Evolutionary conservation across 805 yeast species (phyloP).

Genomic region (Kodamaea fukazawae): DNA sequence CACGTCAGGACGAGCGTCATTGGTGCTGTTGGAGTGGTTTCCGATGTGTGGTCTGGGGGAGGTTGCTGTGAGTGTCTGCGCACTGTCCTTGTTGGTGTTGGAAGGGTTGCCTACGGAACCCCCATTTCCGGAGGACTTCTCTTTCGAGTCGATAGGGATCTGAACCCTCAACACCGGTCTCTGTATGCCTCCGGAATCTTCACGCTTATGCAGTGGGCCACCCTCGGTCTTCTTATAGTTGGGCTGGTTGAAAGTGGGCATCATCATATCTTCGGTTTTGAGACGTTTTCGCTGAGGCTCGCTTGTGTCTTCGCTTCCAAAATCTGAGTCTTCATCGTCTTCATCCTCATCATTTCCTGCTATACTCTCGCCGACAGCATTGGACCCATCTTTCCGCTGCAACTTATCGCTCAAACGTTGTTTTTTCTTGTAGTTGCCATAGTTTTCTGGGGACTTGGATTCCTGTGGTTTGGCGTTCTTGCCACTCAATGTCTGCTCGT

Average conservation of each 20-base stretch:
- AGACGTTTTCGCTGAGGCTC: constrained; percentile 37
- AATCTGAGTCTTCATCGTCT: constrained; percentile 31
- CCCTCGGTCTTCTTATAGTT: constrained; percentile 7
- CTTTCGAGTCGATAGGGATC: constrained; percentile 48
- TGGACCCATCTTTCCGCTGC: constrained; percentile 9
- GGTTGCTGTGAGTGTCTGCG: constrained; percentile 45
- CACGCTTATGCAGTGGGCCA: constrained; percentile 12
- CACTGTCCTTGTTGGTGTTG: constrained; percentile 27
- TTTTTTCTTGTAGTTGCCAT: constrained; percentile 55
- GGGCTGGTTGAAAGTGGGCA: constrained; percentile 17
- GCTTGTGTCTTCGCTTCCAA: constrained; percentile 29
- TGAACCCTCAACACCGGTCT: constrained; percentile 64
- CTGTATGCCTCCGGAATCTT: constrained; percentile 16
- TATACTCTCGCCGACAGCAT: constrained; percentile 13
- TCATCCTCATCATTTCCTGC: constrained; percentile 20
- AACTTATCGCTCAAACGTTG: constrained; percentile 20
- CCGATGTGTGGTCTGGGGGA: constrained; percentile 6
- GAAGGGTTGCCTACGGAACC: background rate
- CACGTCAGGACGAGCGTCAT: background rate
- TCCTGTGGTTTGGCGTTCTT: constrained; percentile 44
- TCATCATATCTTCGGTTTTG: constrained; percentile 12
- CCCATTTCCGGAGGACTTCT: background rate
- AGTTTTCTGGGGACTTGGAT: constrained; percentile 61
- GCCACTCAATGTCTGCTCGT: constrained; percentile 10
- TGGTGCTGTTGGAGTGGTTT: background rate